Conservation (phyloP, 2,329 filamentous ascomycete genomes). For the Madurella fahalii region DNA sequence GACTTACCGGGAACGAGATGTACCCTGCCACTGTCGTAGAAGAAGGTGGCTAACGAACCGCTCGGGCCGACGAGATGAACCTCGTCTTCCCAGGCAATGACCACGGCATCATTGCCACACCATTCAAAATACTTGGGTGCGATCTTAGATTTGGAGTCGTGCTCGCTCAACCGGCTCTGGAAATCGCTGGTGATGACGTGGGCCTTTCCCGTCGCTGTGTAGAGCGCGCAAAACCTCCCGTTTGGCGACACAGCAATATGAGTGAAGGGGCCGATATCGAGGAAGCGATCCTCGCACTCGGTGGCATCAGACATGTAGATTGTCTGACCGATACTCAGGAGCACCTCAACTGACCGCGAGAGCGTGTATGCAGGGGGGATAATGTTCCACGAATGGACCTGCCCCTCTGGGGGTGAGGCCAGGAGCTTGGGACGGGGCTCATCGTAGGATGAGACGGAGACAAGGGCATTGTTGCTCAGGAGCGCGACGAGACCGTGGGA, state of each 20-base stretch:
- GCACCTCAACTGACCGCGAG: slow-evolving; percentile 86
- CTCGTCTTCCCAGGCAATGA: slow-evolving; percentile 97
- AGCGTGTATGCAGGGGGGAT: slow-evolving; percentile 85
- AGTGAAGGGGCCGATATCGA: slow-evolving; percentile 88
- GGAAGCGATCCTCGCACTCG: slow-evolving; percentile 84
- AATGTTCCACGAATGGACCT: slow-evolving; percentile 83
- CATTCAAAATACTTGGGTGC: slow-evolving; percentile 85
- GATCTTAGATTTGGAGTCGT: slow-evolving; percentile 81
- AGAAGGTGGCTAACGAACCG: slow-evolving; percentile 70
- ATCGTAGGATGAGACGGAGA: slow-evolving; percentile 83
- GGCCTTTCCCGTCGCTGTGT: slow-evolving; percentile 76
- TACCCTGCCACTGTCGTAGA: slow-evolving; percentile 78
- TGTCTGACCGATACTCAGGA: slow-evolving; percentile 79
- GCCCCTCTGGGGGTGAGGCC: slow-evolving; percentile 69
- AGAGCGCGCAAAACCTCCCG: slow-evolving; percentile 81
- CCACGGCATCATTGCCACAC: slow-evolving; percentile 92
- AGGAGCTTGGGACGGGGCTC: slow-evolving; percentile 85
- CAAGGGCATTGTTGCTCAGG: slow-evolving; percentile 78
- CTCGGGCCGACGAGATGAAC: slow-evolving; percentile 88
- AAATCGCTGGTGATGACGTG: slow-evolving; percentile 96
- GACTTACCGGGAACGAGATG: slow-evolving; percentile 76
- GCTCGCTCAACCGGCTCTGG: slow-evolving; percentile 85
- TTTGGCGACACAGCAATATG: slow-evolving; percentile 90
- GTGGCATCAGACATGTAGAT: slow-evolving; percentile 82
- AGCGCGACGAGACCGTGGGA: slow-evolving; percentile 88